Evolutionary conservation across 352 stramenopile genomes (phyloP), one percentile per base, ranked within the genome.

Genomic region (Discostella stelligera): DNA sequence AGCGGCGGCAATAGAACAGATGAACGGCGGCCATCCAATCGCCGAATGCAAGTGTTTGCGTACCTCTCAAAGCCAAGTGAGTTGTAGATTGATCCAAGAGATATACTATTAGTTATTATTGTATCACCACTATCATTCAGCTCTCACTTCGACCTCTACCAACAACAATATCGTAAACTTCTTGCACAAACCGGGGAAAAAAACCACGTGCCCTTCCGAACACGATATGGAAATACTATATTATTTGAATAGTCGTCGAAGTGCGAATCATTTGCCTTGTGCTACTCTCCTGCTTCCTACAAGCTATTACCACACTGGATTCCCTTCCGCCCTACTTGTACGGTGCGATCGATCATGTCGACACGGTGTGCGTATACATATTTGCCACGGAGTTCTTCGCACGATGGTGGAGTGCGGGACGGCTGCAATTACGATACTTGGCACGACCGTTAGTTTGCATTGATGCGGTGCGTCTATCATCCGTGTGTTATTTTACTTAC

Each of bases 381-480:
- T 89, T 91, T 78, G 68, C 72, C 0, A 62, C 83, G 0, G 82
- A 89, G 23, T 91, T 91, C 61, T 73, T 85, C 20, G 50, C 77
- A 11, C 23, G 85, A 60, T 91, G 85, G 85, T 90, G 79, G 73
- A 75, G 67, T 8, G 70, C 68, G 0, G 62, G 61, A 0, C 72
- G 80, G 53, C 78, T 86, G 20, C 74, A 76, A 52, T 48, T 73
- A 5, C 56, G 69, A 21, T 89, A 88, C 53, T 23, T 91, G 10
- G 49, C 80, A 16, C 75, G 83, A 53, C 83, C 81, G 39, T 64
- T 86, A 32, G 69, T 82, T 14, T 49, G 76, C 13, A 77, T 90
- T 20, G 85, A 91, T 74, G 60, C 86, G 3, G 37, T 88, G 46
- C 6, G 58, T 11, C 1, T 16, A 61, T 41, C 8, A 32, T 9